Conservation (phyloP, 192 early-diverging fungal species). For the Backusella parvicylindrica region DNA sequence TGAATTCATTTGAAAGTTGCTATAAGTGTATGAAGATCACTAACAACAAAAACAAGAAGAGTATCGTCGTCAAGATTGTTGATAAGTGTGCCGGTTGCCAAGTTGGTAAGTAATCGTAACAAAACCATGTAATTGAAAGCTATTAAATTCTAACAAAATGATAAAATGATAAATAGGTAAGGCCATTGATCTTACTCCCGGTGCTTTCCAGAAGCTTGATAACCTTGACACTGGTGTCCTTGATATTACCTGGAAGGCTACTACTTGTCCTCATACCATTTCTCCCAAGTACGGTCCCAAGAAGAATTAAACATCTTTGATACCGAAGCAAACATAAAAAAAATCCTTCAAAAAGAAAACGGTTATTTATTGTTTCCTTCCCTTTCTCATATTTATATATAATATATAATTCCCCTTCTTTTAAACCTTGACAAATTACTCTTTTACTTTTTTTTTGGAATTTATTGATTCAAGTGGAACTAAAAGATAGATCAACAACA, state of each 20-base stretch:
- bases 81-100: conserved; percentile 31
- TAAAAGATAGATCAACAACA: background rate
- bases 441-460: background rate
- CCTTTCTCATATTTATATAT: background rate
- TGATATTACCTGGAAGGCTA: conserved; percentile 26
- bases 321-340: background rate
- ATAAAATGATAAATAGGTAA: background rate
- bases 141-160: background rate
- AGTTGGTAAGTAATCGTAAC: conserved; percentile 4
- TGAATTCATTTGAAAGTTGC: conserved; percentile 25
- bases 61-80: conserved; percentile 25
- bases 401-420: background rate
- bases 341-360: background rate
- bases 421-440: background rate
- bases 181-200: conserved; percentile 34
- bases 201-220: conserved; percentile 27
- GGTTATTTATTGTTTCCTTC: background rate
- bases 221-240: conserved; percentile 29
- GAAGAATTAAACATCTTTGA: background rate
- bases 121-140: background rate
- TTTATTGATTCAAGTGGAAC: background rate
- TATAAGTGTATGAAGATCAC: conserved; percentile 39
- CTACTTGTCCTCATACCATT: conserved; percentile 10
- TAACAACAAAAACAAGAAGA: conserved; percentile 24
- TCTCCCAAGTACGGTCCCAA: background rate